Evolutionary conservation across 2,329 filamentous ascomycete species (phyloP).

Genomic region (Fusarium hostae): DNA sequence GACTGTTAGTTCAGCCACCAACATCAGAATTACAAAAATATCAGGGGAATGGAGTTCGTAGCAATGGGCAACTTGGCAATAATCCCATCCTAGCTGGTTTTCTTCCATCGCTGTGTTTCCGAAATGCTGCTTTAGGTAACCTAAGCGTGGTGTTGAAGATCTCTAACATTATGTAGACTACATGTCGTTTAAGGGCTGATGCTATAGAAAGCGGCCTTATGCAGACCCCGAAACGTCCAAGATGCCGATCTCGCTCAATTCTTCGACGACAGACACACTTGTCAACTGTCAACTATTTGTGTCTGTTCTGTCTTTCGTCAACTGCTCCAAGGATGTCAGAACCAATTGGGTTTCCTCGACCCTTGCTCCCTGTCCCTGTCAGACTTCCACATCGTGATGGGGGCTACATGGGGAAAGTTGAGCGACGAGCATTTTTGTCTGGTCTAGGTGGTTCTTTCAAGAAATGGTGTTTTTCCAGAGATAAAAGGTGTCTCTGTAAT

Average conservation of each 20-base stretch:
- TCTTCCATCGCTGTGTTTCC: background rate
- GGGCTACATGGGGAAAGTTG: background rate
- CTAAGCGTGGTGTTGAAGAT: conserved; percentile 5
- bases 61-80: conserved; percentile 13
- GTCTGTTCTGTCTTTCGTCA: background rate
- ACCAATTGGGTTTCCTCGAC: background rate
- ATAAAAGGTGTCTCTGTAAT: background rate
- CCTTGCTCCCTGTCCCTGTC: conserved; percentile 14
- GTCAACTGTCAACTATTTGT: background rate
- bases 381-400: background rate
- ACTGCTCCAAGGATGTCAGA: background rate
- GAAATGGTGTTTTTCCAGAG: background rate
- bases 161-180: background rate
- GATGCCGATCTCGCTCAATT: conserved; percentile 13
- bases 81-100: conserved; percentile 8
- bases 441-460: background rate
- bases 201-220: background rate
- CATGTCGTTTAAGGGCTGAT: conserved; percentile 18
- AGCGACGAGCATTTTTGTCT: background rate
- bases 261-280: background rate
- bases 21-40: background rate
- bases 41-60: background rate
- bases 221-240: conserved; percentile 8
- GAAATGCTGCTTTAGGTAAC: background rate
- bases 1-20: conserved; percentile 29